phyloP scores from a whole-genome alignment of 2,329 filamentous ascomycete genomes.

The Pseudopithomyces chartarum region DNA sequence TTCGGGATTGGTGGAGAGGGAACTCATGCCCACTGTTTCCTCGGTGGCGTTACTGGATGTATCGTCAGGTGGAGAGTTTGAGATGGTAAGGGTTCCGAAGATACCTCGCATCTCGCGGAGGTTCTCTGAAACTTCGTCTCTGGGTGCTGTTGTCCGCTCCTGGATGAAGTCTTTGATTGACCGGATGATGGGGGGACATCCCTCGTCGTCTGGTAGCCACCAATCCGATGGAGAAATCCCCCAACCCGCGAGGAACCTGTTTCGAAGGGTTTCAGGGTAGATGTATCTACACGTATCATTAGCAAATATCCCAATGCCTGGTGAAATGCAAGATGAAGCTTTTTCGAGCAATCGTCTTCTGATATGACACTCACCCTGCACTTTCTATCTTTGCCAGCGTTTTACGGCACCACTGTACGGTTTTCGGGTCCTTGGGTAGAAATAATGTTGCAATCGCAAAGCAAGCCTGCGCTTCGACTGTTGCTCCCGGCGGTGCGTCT shows the following conservation, averaged over 20 bases:
- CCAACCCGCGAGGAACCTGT: conserved; percentile 77
- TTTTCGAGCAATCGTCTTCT: neutral
- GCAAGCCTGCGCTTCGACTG: conserved; percentile 75
- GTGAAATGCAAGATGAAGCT: neutral
- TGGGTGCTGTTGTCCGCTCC: conserved; percentile 65
- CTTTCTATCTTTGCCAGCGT: conserved; percentile 80
- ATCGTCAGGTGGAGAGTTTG: conserved; percentile 39
- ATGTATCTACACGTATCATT: conserved; percentile 68
- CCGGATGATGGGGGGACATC: conserved; percentile 73
- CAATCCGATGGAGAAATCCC: conserved; percentile 74
- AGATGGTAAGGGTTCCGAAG: conserved; percentile 53
- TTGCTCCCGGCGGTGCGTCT: conserved; percentile 68
- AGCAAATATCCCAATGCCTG: neutral
- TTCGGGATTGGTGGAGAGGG: conserved; percentile 15
- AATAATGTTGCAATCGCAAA: conserved; percentile 79
- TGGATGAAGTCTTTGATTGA: conserved; percentile 81
- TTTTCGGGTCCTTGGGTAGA: conserved; percentile 73
- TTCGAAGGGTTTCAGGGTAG: conserved; percentile 74
- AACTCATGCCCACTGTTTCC: conserved; percentile 12
- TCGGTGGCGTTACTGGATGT: conserved; percentile 35
- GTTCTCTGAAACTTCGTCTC: conserved; percentile 62
- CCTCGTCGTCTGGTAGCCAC: conserved; percentile 88
- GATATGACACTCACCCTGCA: conserved; percentile 67
- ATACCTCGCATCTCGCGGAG: conserved; percentile 76
- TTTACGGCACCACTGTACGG: conserved; percentile 78